Evolutionary conservation across 2,329 filamentous ascomycete genomes (phyloP), one percentile per base, ranked within the genome.

Genomic region (Cytospora chrysosperma): DNA sequence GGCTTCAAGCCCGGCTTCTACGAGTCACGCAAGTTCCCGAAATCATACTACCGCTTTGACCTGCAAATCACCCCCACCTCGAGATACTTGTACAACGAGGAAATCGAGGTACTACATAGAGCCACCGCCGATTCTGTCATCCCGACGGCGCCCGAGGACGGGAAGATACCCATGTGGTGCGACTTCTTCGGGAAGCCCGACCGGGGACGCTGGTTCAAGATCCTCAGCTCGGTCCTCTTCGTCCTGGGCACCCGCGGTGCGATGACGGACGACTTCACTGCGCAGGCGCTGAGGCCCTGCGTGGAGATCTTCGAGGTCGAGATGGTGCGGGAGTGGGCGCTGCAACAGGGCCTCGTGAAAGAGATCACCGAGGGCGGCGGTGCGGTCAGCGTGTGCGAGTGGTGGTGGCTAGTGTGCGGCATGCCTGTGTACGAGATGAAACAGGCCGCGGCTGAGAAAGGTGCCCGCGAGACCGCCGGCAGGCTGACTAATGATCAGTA

Each of bases 1-100:
- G 90, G 90, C 1, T 89, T 92, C 70, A 83, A 85, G 59, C 88
- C 88, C 9, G 85, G 85, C 19, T 86, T 89, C 67, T 93, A 93
- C 73, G 86, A 90, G 70, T 88, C 87, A 26, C 82, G 88, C 61
- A 85, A 85, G 63, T 87, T 88, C 66, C 84, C 89, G 40, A 88
- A 88, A 68, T 80, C 81, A 37, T 85, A 86, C 68, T 82, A 91
- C 56, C 83, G 85, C 67, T 92, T 91, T 73, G 79, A 82, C 12
- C 77, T 92, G 40, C 79, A 84, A 51, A 79, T 87, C 24, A 75
- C 79, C 1, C 87, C 87, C 1, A 90, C 88, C 0, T 71, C 75
- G 9, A 72, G 67, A 0, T 93, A 92, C 72, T 70, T 83, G 17
- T 85, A 79, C 69, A 68, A 67, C 51, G 68, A 68, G 21, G 66